phyloP scores from a whole-genome alignment of 2,329 filamentous ascomycete genomes.

The Hypoxylon sp. region DNA sequence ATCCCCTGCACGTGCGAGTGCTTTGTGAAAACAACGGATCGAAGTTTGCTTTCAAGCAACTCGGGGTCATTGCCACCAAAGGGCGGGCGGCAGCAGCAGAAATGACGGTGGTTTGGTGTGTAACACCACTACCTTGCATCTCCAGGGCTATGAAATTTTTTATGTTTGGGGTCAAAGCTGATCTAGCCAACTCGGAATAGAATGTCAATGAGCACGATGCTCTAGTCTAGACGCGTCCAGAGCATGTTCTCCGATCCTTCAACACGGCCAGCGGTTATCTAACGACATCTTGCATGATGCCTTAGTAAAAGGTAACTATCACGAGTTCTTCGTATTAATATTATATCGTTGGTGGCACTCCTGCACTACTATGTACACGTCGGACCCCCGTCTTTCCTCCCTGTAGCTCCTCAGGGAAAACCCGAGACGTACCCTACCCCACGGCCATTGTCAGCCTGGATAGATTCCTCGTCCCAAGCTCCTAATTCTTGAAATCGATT shows the following conservation, averaged over 20 bases:
- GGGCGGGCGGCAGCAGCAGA: conserved; percentile 25
- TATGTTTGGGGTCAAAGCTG: conserved; percentile 25
- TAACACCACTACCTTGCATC: conserved; percentile 28
- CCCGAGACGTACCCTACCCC: conserved; percentile 15
- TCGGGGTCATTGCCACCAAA: conserved; percentile 34
- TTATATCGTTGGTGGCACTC: conserved; percentile 18
- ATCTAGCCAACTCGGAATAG: conserved; percentile 17
- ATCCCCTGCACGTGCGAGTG: conserved; percentile 18
- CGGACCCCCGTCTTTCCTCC: conserved; percentile 15
- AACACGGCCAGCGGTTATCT: conserved; percentile 18
- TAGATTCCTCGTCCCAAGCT: conserved; percentile 26
- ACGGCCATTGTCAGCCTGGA: conserved; percentile 30
- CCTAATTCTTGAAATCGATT: conserved; percentile 12
- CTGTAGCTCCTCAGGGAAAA: conserved; percentile 9
- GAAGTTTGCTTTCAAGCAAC: conserved; percentile 38
- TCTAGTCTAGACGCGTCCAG: conserved; percentile 27
- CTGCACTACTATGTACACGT: conserved; percentile 1
- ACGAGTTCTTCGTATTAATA: conserved; percentile 34
- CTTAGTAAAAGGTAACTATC: conserved; percentile 11
- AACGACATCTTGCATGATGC: conserved; percentile 27
- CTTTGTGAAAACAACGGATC: conserved; percentile 13
- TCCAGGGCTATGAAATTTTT: conserved; percentile 16
- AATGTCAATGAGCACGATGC: conserved; percentile 17
- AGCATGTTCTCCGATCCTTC: conserved; percentile 18
- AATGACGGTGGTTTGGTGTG: conserved; percentile 26